These are phyloP conservation scores for Escallonia herrerae DNA, from an alignment of 129 eudicot species.

Conservation along the genomic window DNA sequence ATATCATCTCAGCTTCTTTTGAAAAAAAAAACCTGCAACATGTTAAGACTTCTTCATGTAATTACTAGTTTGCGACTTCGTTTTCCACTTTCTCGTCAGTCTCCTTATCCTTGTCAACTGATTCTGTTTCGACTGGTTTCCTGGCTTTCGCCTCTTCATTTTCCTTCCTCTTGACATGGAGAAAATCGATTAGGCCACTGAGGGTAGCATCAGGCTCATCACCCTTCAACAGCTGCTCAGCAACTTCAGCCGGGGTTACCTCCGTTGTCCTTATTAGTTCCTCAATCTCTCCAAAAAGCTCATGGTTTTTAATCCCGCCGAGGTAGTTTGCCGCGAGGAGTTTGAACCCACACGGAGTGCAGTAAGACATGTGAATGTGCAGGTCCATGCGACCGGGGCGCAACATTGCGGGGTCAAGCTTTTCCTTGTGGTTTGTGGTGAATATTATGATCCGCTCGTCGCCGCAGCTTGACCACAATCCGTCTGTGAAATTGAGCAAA, in stretches of 20 bases:
- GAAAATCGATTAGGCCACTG: constrained; percentile 18
- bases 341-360: constrained; percentile 29
- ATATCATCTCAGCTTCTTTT: too few species aligned
- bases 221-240: constrained; percentile 36
- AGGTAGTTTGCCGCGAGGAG: constrained; percentile 35
- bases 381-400: constrained; percentile 55
- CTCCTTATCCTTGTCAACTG: neutral
- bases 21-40: too few species aligned
- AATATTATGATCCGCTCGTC: constrained; percentile 44
- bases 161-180: constrained; percentile 18
- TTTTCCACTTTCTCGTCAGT: too few species aligned
- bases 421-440: constrained; percentile 45
- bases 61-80: too few species aligned
- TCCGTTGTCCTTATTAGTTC: constrained; percentile 11
- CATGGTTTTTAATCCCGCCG: constrained; percentile 1
- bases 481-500: constrained; percentile 45
- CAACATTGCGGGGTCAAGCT: constrained; percentile 44
- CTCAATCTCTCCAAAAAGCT: constrained; percentile 18
- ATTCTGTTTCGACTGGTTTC: neutral
- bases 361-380: constrained; percentile 47
- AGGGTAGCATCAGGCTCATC: constrained; percentile 33
- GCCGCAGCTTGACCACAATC: constrained; percentile 52
- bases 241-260: constrained; percentile 51
- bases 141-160: constrained; percentile 8
- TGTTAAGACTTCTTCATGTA: too few species aligned